Conservation (phyloP, 2,329 filamentous ascomycete species). For the Metarhizium humberi region DNA sequence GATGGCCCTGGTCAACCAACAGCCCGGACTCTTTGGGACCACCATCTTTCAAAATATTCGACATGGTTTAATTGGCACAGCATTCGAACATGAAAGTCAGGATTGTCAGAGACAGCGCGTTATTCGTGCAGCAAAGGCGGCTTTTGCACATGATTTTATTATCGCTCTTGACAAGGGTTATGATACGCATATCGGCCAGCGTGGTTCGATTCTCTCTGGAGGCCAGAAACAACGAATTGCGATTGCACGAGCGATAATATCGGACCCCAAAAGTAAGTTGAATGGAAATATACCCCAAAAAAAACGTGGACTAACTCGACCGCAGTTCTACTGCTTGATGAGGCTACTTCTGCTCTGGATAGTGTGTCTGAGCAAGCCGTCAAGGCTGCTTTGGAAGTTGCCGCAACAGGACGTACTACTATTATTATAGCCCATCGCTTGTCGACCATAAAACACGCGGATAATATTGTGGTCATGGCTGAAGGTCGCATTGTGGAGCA, state of each 20-base stretch:
- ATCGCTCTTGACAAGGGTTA: constrained; percentile 34
- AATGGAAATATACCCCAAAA: no score
- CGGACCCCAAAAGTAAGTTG: constrained; percentile 57
- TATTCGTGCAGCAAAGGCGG: constrained; percentile 34
- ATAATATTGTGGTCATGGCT: constrained; percentile 53
- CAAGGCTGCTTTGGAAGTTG: constrained; percentile 68
- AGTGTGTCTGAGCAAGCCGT: constrained; percentile 89
- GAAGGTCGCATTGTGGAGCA: constrained; percentile 44
- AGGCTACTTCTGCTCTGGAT: constrained; percentile 84
- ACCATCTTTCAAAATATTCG: constrained; percentile 42
- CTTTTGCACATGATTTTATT: constrained; percentile 43
- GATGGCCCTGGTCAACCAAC: constrained; percentile 44
- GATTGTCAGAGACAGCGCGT: constrained; percentile 21
- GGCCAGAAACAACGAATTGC: constrained; percentile 10
- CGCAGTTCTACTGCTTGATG: constrained; percentile 76
- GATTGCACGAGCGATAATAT: constrained; percentile 38
- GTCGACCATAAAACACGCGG: constrained; percentile 73
- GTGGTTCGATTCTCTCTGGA: constrained; percentile 48
- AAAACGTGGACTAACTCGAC: no score
- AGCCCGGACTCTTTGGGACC: constrained; percentile 44
- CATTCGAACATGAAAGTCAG: constrained; percentile 30
- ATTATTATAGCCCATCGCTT: constrained; percentile 89
- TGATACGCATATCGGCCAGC: constrained; percentile 51
- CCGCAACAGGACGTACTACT: constrained; percentile 78
- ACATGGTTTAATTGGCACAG: constrained; percentile 33